Conservation (phyloP, 805 yeast species). For the Starmerella bombi region DNA sequence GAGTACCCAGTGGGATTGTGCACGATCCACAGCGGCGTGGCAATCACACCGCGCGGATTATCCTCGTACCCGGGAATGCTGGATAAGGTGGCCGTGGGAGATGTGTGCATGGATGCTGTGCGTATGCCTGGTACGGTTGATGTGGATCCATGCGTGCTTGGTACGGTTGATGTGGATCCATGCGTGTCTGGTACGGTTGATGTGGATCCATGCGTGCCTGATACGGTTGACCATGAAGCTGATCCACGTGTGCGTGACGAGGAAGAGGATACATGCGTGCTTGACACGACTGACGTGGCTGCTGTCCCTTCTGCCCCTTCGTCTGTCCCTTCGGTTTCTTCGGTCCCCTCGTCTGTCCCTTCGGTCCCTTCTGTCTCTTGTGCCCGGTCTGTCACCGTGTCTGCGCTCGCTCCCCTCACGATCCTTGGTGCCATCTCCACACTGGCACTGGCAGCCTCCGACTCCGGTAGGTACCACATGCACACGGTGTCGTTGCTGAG, state of each 20-base stretch:
- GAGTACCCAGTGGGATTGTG: slow-evolving; percentile 14
- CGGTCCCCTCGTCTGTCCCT: not conserved
- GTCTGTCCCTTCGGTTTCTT: not conserved
- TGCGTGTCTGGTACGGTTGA: not conserved
- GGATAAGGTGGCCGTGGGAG: not conserved
- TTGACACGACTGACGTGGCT: no score
- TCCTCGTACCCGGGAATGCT: not conserved
- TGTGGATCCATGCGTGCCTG: not conserved
- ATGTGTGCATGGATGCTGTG: no score
- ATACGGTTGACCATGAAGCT: not conserved
- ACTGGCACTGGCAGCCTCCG: not conserved
- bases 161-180: not conserved
- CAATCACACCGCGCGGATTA: slow-evolving; percentile 1
- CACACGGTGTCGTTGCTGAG: slow-evolving; percentile 4
- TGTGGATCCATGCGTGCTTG: not conserved
- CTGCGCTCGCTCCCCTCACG: not conserved
- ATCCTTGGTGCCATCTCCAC: not conserved
- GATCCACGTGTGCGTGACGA: not conserved
- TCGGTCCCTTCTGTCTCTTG: not conserved
- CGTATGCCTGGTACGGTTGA: not conserved
- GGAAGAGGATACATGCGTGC: no score
- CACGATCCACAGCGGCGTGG: slow-evolving; percentile 7
- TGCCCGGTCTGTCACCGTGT: not conserved
- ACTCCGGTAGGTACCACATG: slow-evolving; percentile 12
- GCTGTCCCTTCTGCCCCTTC: no score